Evolutionary conservation across 768 basidiomycete species (phyloP), one percentile per base, ranked within the genome.

Genomic region (Roridomyces roridus): DNA sequence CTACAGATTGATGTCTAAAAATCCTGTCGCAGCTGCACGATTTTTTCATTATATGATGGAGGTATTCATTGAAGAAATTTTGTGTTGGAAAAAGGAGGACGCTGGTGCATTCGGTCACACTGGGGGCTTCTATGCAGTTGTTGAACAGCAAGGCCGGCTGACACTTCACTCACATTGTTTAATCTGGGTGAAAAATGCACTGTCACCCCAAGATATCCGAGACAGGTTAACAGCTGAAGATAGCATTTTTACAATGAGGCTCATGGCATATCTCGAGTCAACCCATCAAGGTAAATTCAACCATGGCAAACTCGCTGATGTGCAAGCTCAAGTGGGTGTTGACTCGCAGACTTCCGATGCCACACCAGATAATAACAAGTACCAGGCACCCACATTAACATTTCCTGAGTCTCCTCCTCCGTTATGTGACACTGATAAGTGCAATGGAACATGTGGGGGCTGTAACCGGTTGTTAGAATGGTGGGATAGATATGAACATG

Each of bases 91-190:
- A 46, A 31, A 23, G 7, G 15, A 39, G 1, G 26, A 60, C 11
- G 4, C 29, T 0, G 72, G 71, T 3, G 12, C 71, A 9, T 74
- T 61, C 52, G 72, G 74, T 6, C 15, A 60, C 0, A 68, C 72
- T 14, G 12, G 41, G 2, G 71, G 62, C 0, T 75, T 73, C 57
- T 71, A 70, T 66, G 68, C 69, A 6, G 66, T 61, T 3, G 67
- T 74, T 48, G 76, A 77, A 52, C 67, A 72, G 53, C 75, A 78
- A 62, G 75, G 76, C 1, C 45, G 68, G 6, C 46, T 74, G 0
- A 75, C 72, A 0, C 46, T 79, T 5, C 78, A 80, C 63, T 37
- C 75, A 2, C 76, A 78, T 57, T 26, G 74, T 31, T 35, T 78
- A 1, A 20, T 77, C 1, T 79, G 75, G 74, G 65, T 78, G 3